These are phyloP conservation scores for Candida tallmaniae DNA, from an alignment of 805 yeast species.

Conservation along the genomic window DNA sequence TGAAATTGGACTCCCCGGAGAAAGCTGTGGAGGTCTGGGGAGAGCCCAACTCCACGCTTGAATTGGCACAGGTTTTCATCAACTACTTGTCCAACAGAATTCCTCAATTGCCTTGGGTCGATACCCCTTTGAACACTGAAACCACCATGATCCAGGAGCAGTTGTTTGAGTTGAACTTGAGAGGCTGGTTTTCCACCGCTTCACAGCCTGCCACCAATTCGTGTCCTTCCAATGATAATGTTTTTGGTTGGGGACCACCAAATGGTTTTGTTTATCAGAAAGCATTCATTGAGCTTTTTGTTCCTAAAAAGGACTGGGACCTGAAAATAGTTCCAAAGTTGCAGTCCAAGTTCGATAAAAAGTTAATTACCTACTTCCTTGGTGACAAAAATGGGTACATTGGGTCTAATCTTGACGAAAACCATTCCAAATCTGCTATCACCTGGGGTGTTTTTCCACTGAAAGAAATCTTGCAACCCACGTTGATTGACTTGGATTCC, in stretches of 20 bases:
- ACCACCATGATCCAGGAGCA: constrained; percentile 92
- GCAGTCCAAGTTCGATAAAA: constrained; percentile 26
- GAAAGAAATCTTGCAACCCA: constrained; percentile 85
- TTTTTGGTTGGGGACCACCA: constrained; percentile 97
- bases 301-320: constrained; percentile 71
- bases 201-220: constrained; percentile 95
- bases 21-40: constrained; percentile 81
- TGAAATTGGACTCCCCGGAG: constrained; percentile 62
- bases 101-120: constrained; percentile 88
- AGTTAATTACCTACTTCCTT: constrained; percentile 67
- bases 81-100: constrained; percentile 71
- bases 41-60: constrained; percentile 53
- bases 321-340: constrained; percentile 48
- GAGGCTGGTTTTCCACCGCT: constrained; percentile 80
- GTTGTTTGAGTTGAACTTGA: constrained; percentile 68
- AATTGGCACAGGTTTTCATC: constrained; percentile 63
- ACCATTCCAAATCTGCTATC: constrained; percentile 64
- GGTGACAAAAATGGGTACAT: constrained; percentile 61
- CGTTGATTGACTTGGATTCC: constrained; percentile 87
- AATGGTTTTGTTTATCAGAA: constrained; percentile 89
- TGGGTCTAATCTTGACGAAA: constrained; percentile 50
- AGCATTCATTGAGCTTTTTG: constrained; percentile 79
- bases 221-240: constrained; percentile 69
- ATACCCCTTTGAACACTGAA: constrained; percentile 78
- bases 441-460: constrained; percentile 98